These are phyloP conservation scores for Entelexis sorbosivorans DNA, from an alignment of 1,139 yeast genomes.

Conservation along the genomic window DNA sequence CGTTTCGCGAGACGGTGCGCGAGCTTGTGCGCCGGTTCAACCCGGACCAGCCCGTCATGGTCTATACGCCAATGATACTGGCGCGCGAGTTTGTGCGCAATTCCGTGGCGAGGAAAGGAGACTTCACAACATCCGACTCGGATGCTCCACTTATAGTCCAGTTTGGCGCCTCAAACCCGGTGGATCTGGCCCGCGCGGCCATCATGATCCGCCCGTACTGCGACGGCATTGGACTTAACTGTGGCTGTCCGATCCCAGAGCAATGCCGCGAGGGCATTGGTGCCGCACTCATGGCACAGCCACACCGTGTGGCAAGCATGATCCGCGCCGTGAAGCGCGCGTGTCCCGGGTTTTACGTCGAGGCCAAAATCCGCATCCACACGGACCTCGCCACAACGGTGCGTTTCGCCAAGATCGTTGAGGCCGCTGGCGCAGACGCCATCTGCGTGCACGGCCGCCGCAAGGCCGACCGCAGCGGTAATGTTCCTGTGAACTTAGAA, in stretches of 20 bases:
- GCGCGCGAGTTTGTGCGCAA: constrained; percentile 92
- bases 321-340: constrained; percentile 67
- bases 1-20: constrained; percentile 73
- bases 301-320: constrained; percentile 72
- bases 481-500: constrained; percentile 69
- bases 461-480: constrained; percentile 61
- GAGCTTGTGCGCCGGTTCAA: constrained; percentile 37
- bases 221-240: constrained; percentile 88
- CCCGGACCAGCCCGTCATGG: constrained; percentile 48
- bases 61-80: constrained; percentile 90
- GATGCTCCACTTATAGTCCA: constrained; percentile 77
- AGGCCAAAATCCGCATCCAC: constrained; percentile 86
- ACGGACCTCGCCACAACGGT: constrained; percentile 61
- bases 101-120: constrained; percentile 66
- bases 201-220: constrained; percentile 83
- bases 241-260: constrained; percentile 95
- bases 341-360: constrained; percentile 58
- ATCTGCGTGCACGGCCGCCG: constrained; percentile 92
- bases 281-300: constrained; percentile 82
- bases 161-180: constrained; percentile 79
- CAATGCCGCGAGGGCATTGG: constrained; percentile 95
- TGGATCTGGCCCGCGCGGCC: constrained; percentile 73
- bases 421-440: constrained; percentile 82
- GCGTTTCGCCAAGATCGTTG: constrained; percentile 55
- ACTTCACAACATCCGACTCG: constrained; percentile 61